Base-by-base conservation (phyloP, 106 monocot species). In the Ottelia alismoides region DNA sequence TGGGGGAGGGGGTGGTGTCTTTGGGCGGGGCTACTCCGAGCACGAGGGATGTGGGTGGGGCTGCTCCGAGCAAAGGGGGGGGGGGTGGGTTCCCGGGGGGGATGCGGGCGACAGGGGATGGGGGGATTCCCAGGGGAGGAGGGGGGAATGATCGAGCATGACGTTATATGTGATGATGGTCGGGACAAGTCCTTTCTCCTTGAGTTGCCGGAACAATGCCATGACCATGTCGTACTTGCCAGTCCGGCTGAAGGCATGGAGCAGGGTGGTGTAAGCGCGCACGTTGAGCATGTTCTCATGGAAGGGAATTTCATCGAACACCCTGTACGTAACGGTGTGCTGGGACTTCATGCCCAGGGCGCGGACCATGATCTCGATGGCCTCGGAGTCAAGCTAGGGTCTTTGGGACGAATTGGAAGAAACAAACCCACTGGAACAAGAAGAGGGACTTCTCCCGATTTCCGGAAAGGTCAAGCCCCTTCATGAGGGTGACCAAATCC, bases 131-230 rank as follows among this genome's bases (percentile, higher is more conserved):
- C n/a, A n/a, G n/a, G n/a, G n/a, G n/a, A n/a, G n/a, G n/a, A n/a
- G n/a, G n/a, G n/a, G n/a, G n/a, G n/a, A n/a, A n/a, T n/a, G n/a
- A 60, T 84, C 78, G 10, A 94, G 84, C 65, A 94, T 65, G 18
- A 88, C 88, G 52, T 94, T 94, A 63, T 94, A 94, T 9, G 84
- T 94, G 47, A 94, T 84, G 21, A 94, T 27, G 26, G 80, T 84
- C 20, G 84, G 94, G 9, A 59, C 47, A 17, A 88, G 57, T 1
- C 83, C 84, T 27, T 67, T 72, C 20, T 44, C 51, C 57, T 83
- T 87, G 1, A 92, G 71, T 31, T 67, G 47, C 35, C 45, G 53
- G 20, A 92, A 92, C 65, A 92, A 51, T 5, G 48, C 65, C 4
- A 92, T 35, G 6, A 79, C 92, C 25, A 31, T 57, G 1, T 58